phyloP scores from a whole-genome alignment of 2,329 filamentous ascomycete genomes.

The Trematosphaeria pertusa region DNA sequence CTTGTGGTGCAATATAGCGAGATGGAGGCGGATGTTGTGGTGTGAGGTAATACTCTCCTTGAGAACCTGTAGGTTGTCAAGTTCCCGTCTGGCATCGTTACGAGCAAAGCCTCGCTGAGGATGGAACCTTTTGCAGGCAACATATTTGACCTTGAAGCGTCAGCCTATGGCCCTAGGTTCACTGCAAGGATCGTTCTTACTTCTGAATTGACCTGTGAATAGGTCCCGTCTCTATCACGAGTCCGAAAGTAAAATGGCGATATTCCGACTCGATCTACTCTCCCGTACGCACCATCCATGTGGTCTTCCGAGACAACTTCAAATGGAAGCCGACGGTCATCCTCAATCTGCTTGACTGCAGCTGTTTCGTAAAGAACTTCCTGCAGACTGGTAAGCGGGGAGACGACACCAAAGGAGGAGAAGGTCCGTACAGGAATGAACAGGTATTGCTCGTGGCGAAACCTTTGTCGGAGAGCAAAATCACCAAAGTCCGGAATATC shows the following conservation, averaged over 20 bases:
- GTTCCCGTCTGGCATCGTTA: conserved; percentile 1
- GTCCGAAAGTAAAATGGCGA: conserved; percentile 4
- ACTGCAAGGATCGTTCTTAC: background rate
- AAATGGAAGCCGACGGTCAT: conserved; percentile 6
- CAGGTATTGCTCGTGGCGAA: conserved; percentile 2
- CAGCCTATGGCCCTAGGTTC: background rate
- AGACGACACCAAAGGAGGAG: too few species aligned
- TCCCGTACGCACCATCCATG: conserved; percentile 6
- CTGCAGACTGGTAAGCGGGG: background rate
- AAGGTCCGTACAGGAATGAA: conserved; percentile 4
- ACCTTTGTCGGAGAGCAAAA: background rate
- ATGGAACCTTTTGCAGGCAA: conserved; percentile 11
- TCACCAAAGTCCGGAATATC: background rate
- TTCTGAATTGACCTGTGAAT: background rate
- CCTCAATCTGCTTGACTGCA: conserved; percentile 4
- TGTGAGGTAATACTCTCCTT: conserved; percentile 8
- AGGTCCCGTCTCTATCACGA: background rate
- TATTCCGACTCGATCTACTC: conserved; percentile 7
- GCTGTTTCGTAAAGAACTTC: conserved; percentile 2
- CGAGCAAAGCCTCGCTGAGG: background rate
- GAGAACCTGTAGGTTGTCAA: conserved; percentile 6
- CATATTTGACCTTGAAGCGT: conserved; percentile 5
- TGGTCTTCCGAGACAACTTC: conserved; percentile 1
- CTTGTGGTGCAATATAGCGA: conserved; percentile 7
- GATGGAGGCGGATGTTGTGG: conserved; percentile 4